Evolutionary conservation across 1,284 basidiomycete genomes (phyloP).

Genomic region (Fomitopsis betulina): DNA sequence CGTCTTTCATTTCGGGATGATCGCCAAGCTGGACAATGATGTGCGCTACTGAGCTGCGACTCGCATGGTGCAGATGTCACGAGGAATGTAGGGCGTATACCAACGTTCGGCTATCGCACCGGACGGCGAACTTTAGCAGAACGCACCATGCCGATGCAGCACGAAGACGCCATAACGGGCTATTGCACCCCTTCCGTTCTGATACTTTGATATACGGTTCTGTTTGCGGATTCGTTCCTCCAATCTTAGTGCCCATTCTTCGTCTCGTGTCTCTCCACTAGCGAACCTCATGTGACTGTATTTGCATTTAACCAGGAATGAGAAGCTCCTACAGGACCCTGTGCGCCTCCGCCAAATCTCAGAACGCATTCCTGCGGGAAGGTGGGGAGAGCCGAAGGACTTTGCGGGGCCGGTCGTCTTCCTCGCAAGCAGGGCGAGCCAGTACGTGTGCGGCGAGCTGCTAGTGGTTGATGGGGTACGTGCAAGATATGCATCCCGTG

Average conservation of each 20-base stretch:
- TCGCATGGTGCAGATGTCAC: not conserved
- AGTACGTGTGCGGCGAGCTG: constrained; percentile 89
- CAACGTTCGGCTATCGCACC: not conserved
- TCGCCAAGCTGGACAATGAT: not conserved
- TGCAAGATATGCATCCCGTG: constrained; percentile 2
- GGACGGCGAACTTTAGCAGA: not conserved
- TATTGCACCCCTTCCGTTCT: not conserved
- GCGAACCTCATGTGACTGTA: not conserved
- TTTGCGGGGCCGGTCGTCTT: constrained; percentile 92
- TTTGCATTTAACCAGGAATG: constrained; percentile 51
- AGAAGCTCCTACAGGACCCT: constrained; percentile 71
- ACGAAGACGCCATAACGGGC: not conserved
- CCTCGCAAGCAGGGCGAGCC: constrained; percentile 80
- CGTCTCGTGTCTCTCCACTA: not conserved
- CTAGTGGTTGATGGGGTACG: constrained; percentile 73
- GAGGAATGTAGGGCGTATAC: not conserved
- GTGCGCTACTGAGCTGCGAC: not conserved
- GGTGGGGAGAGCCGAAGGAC: constrained; percentile 88
- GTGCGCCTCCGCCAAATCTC: constrained; percentile 82
- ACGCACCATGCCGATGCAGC: no score
- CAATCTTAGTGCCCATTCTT: not conserved
- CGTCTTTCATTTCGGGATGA: not conserved
- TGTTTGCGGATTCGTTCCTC: not conserved
- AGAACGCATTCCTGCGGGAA: constrained; percentile 86
- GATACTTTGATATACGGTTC: not conserved